These are phyloP conservation scores for Pichia membranifaciens DNA, from an alignment of 805 yeast genomes.

Conservation along the genomic window DNA sequence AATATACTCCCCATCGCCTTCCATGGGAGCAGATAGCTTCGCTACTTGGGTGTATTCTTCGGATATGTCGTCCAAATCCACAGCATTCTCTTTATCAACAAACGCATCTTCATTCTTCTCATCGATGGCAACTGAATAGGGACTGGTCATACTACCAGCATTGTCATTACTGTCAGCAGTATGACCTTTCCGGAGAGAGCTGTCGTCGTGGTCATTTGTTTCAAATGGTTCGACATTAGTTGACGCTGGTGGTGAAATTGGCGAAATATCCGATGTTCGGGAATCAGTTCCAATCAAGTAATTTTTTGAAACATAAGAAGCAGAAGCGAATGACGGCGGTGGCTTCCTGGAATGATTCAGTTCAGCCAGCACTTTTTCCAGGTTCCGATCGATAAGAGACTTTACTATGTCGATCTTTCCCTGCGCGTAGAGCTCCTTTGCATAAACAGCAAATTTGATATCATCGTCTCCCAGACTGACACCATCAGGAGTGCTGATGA, in stretches of 20 bases:
- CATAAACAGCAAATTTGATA: slow-evolving; percentile 50
- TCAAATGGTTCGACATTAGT: not conserved
- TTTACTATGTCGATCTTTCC: slow-evolving; percentile 49
- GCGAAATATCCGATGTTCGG: too few species aligned
- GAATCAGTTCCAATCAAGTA: too few species aligned
- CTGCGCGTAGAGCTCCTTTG: slow-evolving; percentile 47
- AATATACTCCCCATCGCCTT: not conserved
- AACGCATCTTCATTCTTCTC: not conserved
- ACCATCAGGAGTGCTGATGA: slow-evolving; percentile 30
- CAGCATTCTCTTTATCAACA: not conserved
- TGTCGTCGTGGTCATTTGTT: not conserved
- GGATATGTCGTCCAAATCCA: not conserved
- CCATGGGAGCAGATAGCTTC: not conserved
- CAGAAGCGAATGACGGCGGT: not conserved
- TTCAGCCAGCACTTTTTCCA: slow-evolving; percentile 9
- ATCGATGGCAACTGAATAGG: not conserved
- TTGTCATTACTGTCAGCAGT: not conserved
- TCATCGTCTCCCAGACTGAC: slow-evolving; percentile 39
- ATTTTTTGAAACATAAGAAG: too few species aligned
- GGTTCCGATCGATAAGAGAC: slow-evolving; percentile 39
- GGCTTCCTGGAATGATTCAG: not conserved
- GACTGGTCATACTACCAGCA: not conserved
- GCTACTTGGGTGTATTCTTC: not conserved
- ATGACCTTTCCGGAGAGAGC: not conserved
- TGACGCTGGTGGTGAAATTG: not conserved